phyloP scores from a whole-genome alignment of 1,284 basidiomycete genomes.

The Ganoderma sp. region DNA sequence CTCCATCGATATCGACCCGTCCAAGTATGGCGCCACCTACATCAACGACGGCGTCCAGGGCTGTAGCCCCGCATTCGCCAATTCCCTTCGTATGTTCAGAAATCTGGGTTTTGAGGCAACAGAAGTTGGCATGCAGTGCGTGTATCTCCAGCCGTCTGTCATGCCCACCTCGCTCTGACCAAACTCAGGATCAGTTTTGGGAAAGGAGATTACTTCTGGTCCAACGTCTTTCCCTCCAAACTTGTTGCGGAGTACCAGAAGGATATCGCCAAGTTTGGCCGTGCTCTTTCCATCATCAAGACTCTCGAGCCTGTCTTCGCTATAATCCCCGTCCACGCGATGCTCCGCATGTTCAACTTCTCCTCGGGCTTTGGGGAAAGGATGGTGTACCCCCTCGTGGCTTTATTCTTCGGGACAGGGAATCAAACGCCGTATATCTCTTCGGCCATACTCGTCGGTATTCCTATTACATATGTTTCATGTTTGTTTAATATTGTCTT shows the following conservation, averaged over 20 bases:
- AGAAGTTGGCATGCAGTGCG: slow-evolving; percentile 60
- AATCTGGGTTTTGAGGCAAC: slow-evolving; percentile 57
- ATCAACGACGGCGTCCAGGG: slow-evolving; percentile 66
- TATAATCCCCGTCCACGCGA: slow-evolving; percentile 62
- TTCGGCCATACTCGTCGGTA: slow-evolving; percentile 52
- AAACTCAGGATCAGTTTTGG: slow-evolving; percentile 59
- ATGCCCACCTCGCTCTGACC: background rate
- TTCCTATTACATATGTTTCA: background rate
- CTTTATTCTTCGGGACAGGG: slow-evolving; percentile 66
- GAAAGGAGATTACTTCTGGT: slow-evolving; percentile 67
- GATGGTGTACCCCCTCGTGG: slow-evolving; percentile 62
- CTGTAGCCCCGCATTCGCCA: slow-evolving; percentile 63
- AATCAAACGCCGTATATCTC: slow-evolving; percentile 66
- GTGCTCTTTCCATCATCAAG: slow-evolving; percentile 59
- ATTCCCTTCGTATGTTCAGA: slow-evolving; percentile 63
- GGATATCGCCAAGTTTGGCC: slow-evolving; percentile 66
- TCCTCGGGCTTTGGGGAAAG: slow-evolving; percentile 62
- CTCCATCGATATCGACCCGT: slow-evolving; percentile 56
- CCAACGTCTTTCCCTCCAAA: slow-evolving; percentile 66
- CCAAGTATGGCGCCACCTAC: slow-evolving; percentile 56
- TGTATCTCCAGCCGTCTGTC: background rate
- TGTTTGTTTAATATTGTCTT: background rate
- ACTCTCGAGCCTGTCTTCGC: slow-evolving; percentile 61
- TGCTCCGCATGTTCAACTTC: slow-evolving; percentile 63
- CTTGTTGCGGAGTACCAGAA: slow-evolving; percentile 54